A percentile compares a stretch with the other conserved stretches of the same genome.
Evolutionary conservation across 768 basidiomycete genomes (phyloP).

Genomic region (Amanita polypyramis): DNA sequence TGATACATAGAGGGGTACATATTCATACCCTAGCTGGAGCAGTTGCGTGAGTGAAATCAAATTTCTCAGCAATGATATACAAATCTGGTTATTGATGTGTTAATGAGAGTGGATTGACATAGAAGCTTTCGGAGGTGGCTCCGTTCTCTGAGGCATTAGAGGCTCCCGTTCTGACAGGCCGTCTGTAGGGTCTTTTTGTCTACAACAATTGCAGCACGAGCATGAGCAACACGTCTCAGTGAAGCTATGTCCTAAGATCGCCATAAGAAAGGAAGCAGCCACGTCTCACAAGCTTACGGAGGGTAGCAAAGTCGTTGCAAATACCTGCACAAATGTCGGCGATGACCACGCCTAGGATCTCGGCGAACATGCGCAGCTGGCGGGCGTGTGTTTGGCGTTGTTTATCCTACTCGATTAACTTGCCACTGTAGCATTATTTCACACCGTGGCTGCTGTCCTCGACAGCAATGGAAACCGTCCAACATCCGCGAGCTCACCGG

Average conservation of each 20-base stretch:
- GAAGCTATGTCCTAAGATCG: constrained; percentile 22
- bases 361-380: constrained; percentile 17
- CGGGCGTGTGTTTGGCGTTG: not conserved
- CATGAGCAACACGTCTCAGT: constrained; percentile 15
- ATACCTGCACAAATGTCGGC: constrained; percentile 26
- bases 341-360: constrained; percentile 18
- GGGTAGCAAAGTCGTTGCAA: constrained; percentile 27
- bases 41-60: too few relatives aligned
- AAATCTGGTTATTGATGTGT: not conserved
- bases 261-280: not conserved
- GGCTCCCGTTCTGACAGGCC: constrained; percentile 3
- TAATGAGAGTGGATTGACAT: constrained; percentile 2
- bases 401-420: not conserved
- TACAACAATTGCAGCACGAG: not conserved
- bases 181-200: not conserved
- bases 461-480: constrained; percentile 8
- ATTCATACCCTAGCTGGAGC: too few relatives aligned
- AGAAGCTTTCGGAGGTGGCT: not conserved
- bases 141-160: constrained; percentile 2
- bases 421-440: not conserved
- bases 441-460: not conserved
- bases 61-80: too few relatives aligned
- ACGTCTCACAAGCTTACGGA: constrained; percentile 16
- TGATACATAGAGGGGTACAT: too few relatives aligned
- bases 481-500: constrained; percentile 1